These are phyloP conservation scores for Solanum sitiens DNA, from an alignment of 257 asterid genomes.

Conservation along the genomic window DNA sequence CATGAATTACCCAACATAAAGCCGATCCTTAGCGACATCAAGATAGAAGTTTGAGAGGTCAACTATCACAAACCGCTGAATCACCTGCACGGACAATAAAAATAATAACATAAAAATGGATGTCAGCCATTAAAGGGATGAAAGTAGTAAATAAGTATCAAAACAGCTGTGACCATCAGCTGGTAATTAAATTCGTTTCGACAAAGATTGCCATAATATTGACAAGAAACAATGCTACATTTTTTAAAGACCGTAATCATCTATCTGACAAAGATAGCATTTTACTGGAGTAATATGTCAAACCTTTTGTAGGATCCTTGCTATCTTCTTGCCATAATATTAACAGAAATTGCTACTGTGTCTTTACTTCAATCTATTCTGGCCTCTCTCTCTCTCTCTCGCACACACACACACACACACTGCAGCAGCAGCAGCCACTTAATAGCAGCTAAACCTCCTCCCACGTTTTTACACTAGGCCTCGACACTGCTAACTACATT, in stretches of 20 bases:
- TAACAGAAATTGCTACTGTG: background rate
- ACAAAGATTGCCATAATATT: background rate
- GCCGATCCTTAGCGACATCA: conserved; percentile 95
- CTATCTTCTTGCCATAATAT: background rate
- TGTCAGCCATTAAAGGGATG: background rate
- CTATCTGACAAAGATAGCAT: background rate
- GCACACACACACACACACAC: background rate
- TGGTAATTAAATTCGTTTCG: background rate
- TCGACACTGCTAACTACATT: background rate
- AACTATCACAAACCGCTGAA: conserved; percentile 85
- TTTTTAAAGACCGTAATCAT: background rate
- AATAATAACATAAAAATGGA: background rate
- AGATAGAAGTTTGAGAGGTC: conserved; percentile 96
- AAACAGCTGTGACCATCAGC: background rate
- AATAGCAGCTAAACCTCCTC: background rate
- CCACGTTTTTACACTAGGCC: background rate
- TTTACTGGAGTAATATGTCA: background rate
- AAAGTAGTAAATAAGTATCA: background rate
- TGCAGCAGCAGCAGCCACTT: background rate
- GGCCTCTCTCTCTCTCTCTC: background rate
- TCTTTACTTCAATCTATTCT: background rate
- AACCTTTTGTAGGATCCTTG: background rate
- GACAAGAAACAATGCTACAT: background rate
- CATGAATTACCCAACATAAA: conserved; percentile 71
- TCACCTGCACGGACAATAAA: conserved; percentile 38